Base-by-base conservation (phyloP, 768 basidiomycete genomes). In the Xerocomellus dryophilus region DNA sequence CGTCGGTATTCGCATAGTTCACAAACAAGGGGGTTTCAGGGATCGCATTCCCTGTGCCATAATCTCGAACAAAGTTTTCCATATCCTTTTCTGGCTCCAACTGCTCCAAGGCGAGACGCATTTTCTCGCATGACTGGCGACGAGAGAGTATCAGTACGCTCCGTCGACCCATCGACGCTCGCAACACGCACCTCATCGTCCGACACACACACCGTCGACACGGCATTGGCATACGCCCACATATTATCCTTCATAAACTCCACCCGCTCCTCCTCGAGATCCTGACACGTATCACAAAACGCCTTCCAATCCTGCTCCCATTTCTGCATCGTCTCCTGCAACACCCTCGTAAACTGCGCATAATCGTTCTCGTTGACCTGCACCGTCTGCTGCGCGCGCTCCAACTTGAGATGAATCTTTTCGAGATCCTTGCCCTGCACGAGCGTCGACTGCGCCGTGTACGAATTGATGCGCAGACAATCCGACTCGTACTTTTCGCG, bases 301-400 rank as follows among this genome's bases (percentile, higher is more conserved):
- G 75, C 76, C 71, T 91, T 95, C 97, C 97, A 99, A 55, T 91
- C 88, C 57, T 80, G 77, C 66, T 97, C 94, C 97, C 96, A 98
- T 64, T 88, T 88, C 46, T 74, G 78, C 20, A 81, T 78, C 14
- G 92, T 96, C 46, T 91, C 89, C 59, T 84, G 81, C 38, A 97
- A 71, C 0, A 84, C 86, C 51, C 82, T 82, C 3, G 90, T 83
- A 66, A 93, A 94, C 66, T 89, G 90, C n/a, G 81, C 79, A 65
- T 93, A 98, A 56, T 99, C 97, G 35, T 88, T 82, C 71, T 98
- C 94, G 68, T 97, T 97, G 8, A 82, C 80, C 53, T 87, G 86
- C 1, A 98, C 93, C 0, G 93, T 93, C 72, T 90, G 86, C 59
- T 92, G 85, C 0, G 91, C 91, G 29, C 88, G 82, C 63, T 96